These are phyloP conservation scores for Silene latifolia DNA, from an alignment of 148 eudicot species.

Conservation along the genomic window DNA sequence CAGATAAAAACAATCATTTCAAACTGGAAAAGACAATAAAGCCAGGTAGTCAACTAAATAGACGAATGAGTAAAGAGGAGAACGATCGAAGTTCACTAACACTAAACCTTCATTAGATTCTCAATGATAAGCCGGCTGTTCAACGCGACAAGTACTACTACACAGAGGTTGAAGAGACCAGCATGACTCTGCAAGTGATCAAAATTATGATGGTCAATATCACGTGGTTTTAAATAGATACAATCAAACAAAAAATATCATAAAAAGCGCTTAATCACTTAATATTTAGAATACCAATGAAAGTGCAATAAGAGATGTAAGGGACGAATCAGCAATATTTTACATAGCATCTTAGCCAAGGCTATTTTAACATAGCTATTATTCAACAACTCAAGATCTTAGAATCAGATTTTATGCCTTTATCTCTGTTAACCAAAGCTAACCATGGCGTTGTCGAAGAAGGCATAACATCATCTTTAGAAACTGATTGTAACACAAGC, in stretches of 20 bases:
- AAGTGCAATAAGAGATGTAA: background rate
- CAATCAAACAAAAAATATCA: background rate
- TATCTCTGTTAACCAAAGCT: background rate
- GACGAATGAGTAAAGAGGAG: slow-evolving; percentile 6
- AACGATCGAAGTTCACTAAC: background rate
- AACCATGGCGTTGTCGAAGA: background rate
- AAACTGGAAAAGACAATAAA: background rate
- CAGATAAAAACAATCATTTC: background rate
- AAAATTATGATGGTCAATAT: background rate
- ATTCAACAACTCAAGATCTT: background rate
- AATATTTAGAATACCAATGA: background rate
- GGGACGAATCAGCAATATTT: background rate
- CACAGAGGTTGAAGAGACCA: slow-evolving; percentile 93
- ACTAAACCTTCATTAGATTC: slow-evolving; percentile 88
- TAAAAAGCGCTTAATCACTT: background rate
- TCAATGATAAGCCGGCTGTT: slow-evolving; percentile 96
- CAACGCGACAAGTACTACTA: slow-evolving; percentile 91
- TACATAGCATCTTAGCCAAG: background rate
- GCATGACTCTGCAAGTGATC: slow-evolving; percentile 77
- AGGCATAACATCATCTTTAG: background rate
- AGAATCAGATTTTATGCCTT: background rate
- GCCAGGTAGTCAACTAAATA: background rate
- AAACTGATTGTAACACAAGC: background rate
- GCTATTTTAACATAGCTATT: background rate
- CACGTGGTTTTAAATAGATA: background rate